Evolutionary conservation across 345 rosid species (phyloP), one percentile per base, ranked within the genome.

Genomic region (Cochlearia excelsa): DNA sequence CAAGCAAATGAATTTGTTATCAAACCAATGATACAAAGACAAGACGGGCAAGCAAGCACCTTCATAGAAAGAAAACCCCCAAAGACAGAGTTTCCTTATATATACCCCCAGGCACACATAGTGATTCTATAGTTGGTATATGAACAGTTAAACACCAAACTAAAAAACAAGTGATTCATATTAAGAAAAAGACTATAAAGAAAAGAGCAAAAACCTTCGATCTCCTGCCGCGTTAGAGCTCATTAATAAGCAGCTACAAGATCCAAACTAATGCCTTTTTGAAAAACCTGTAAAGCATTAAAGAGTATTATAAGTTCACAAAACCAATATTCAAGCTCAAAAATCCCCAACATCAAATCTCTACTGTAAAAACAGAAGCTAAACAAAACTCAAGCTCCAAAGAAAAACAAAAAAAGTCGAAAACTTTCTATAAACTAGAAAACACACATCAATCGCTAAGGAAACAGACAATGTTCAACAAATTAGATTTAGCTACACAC

Each of bases 151-250:
- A 33, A 46, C 34, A 50, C 33, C 5, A 53, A 46, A 54, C 1
- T 23, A n/a, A 28, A 37, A 16, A 61, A 3, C 39, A 4, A 35
- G 39, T 35, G 6, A 35, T 35, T 35, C 39, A 35, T 35, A 2
- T 2, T 35, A 35, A 35, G 39, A 35, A 35, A 45, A 8, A 29
- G 41, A 31, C 3, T 26, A 6, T 7, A 41, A 11, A 51, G 59
- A 11, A 44, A 35, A 50, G 26, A 51, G 57, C 0, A 63, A 42
- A 37, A 56, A 70, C 74, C 74, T 70, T 37, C 74, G 64, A 63
- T 70, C 74, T 56, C 74, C 74, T 37, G 74, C 51, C 9, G 74
- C 57, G 50, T 50, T 57, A 38, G 74, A 63, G 69, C 65, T 45
- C 74, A 70, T 70, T 51, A 70, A 52, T 49, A 44, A 29, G 54